These are phyloP conservation scores for Ichthyophthirius multifiliis DNA, from an alignment of 169 alveolate genomes.

Conservation along the genomic window DNA sequence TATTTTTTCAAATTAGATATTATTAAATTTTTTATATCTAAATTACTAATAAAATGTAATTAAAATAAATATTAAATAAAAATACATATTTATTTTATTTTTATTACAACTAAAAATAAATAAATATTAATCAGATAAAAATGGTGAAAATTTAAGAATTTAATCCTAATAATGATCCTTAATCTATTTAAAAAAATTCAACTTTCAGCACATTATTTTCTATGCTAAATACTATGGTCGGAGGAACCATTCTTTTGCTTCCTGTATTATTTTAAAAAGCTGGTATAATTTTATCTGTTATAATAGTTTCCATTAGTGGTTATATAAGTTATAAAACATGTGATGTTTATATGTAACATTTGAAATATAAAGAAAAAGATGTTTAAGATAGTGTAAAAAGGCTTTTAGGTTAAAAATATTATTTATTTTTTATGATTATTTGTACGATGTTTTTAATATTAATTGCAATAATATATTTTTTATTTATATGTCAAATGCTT, in stretches of 20 bases:
- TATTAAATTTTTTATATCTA: too few relatives aligned
- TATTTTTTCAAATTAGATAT: too few relatives aligned
- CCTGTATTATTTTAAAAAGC: not conserved
- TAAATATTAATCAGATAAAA: too few relatives aligned
- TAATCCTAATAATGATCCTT: too few relatives aligned
- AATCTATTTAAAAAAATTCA: too few relatives aligned
- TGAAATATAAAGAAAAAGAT: not conserved
- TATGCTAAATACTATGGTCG: constrained; percentile 8
- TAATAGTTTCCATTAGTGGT: not conserved
- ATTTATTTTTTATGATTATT: too few relatives aligned
- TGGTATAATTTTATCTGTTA: not conserved
- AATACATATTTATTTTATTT: too few relatives aligned
- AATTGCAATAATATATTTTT: not conserved
- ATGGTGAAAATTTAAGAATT: too few relatives aligned
- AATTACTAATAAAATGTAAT: too few relatives aligned
- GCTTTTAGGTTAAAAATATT: too few relatives aligned
- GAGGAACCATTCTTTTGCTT: constrained; percentile 12
- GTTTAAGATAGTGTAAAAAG: not conserved
- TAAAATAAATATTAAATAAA: too few relatives aligned
- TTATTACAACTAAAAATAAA: too few relatives aligned
- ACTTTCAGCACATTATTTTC: not conserved
- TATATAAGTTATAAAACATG: not conserved
- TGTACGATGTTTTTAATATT: not conserved
- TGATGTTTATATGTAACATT: not conserved
- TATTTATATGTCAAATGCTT: not conserved